Conservation (phyloP, 2,329 filamentous ascomycete genomes). For the Colletotrichum lupini region DNA sequence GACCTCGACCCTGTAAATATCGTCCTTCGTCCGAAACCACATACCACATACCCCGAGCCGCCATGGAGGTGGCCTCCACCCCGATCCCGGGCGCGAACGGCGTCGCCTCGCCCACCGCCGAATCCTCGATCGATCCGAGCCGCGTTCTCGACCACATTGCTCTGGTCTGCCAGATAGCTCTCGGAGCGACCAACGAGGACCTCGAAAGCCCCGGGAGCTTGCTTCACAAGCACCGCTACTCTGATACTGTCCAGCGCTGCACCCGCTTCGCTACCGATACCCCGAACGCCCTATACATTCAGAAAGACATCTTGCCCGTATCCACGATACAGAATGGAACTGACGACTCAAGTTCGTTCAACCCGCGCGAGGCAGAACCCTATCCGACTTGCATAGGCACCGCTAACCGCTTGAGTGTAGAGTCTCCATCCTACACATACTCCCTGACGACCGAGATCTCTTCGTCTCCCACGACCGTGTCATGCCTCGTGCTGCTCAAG, state of each 20-base stretch:
- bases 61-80: constrained; percentile 66
- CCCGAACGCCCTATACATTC: constrained; percentile 89
- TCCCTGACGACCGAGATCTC: constrained; percentile 85
- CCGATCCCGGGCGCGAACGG: constrained; percentile 60
- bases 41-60: constrained; percentile 38
- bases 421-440: constrained; percentile 74
- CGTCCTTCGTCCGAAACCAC: constrained; percentile 33
- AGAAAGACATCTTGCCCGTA: constrained; percentile 78
- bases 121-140: constrained; percentile 72
- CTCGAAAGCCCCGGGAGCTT: constrained; percentile 85
- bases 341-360: constrained; percentile 40
- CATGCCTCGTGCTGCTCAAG: constrained; percentile 91
- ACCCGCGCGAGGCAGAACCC: background rate
- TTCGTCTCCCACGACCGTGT: constrained; percentile 80
- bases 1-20: constrained; percentile 30
- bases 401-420: constrained; percentile 47
- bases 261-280: constrained; percentile 89
- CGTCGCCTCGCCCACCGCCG: constrained; percentile 54
- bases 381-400: background rate
- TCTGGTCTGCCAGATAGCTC: constrained; percentile 76
- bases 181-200: constrained; percentile 81
- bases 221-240: constrained; percentile 76
- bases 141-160: constrained; percentile 78
- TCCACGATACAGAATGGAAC: constrained; percentile 62
- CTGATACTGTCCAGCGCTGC: constrained; percentile 88